Evolutionary conservation across 257 asterid genomes (phyloP), one percentile per base, ranked within the genome.

Genomic region (Salvia rosmarinus): DNA sequence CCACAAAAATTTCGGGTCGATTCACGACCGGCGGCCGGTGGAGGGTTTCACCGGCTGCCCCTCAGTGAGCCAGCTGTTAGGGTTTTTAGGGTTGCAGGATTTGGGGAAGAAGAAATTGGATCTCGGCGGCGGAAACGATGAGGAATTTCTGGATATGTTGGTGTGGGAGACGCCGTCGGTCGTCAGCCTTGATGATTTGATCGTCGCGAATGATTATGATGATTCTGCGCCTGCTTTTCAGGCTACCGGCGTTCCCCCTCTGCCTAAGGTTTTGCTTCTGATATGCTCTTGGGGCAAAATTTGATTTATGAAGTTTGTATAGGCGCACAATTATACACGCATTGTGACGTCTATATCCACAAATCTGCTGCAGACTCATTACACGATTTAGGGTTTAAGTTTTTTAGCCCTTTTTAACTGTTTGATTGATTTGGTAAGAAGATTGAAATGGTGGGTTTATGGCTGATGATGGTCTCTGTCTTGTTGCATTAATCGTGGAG

Each of bases 1-100:
- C 2, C 99, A 95, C 76, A 66, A 73, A n/a, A 58, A 13, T 0
- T 71, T 64, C 54, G 60, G 84, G 20, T 50, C 82, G 14, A 12
- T 82, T 55, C 99, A 95, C 54, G 92, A 84, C 9, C 88, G 99
- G 25, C 81, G 99, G 40, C 96, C 96, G 64, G 67, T 91, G 52
- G 99, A 95, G 64, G 94, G 90, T n/a, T 95, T 86, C 43, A 43
- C 39, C 43, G 99, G 98, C 3, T 87, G 93, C 77, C 98, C 99
- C 11, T 67, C 80, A 32, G 90, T 85, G 49, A 13, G 75, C 20
- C 98, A 91, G 66, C 67, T 89, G 51, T 51, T 88, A 82, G 81
- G 68, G 0, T 72, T 86, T 74, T 73, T 94, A 8, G 99, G 97
- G 66, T 85, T 94, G 77, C 91, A 91, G 57, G 93, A 89, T 79